phyloP scores from a whole-genome alignment of 805 yeast species.

The Wickerhamomyces mucosus region DNA sequence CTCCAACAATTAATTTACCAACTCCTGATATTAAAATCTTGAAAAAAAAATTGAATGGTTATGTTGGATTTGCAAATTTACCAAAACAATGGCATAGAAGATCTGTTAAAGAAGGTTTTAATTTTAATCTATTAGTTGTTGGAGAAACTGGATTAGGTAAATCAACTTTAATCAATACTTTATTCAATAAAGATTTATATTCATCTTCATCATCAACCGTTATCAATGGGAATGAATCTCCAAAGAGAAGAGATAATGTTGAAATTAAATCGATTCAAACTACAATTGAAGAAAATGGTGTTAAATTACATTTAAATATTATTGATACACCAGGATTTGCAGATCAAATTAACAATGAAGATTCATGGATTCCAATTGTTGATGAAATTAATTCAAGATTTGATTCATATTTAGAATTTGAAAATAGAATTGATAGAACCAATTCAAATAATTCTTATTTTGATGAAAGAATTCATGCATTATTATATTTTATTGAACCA shows the following conservation, averaged over 20 bases:
- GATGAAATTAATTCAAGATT: conserved; percentile 82
- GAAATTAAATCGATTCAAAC: conserved; percentile 51
- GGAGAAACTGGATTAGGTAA: conserved; percentile 93
- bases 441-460: conserved; percentile 40
- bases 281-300: conserved; percentile 90
- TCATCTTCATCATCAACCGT: conserved; percentile 26
- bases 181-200: conserved; percentile 64
- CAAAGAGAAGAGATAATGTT: conserved; percentile 37
- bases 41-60: conserved; percentile 78
- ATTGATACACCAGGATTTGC: conserved; percentile 94
- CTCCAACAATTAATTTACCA: conserved; percentile 16
- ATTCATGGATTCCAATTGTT: conserved; percentile 84
- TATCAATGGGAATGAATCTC: conserved; percentile 37
- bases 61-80: conserved; percentile 94
- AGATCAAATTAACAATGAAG: conserved; percentile 71
- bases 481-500: conserved; percentile 91
- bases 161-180: conserved; percentile 82
- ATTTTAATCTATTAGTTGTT: conserved; percentile 79
- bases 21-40: conserved; percentile 47
- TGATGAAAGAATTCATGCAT: conserved; percentile 88
- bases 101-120: conserved; percentile 83
- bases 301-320: conserved; percentile 72
- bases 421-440: conserved; percentile 66
- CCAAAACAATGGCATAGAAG: conserved; percentile 99
- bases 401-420: conserved; percentile 83